These are phyloP conservation scores for Coemansia sp. DNA, from an alignment of 192 early-diverging fungal genomes.

Conservation along the genomic window DNA sequence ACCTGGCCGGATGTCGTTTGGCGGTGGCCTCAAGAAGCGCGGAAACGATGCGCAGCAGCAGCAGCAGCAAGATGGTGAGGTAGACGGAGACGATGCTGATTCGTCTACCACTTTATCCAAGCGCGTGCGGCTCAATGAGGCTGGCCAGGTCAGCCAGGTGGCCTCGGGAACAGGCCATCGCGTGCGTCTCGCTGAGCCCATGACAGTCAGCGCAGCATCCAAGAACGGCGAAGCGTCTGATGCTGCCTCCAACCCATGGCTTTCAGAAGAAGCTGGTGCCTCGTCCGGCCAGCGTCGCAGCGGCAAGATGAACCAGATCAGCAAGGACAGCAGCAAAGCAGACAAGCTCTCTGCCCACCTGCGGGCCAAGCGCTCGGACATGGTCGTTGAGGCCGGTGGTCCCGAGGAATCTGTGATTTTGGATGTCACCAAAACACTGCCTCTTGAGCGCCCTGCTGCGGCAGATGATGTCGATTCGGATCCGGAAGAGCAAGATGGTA, in stretches of 20 bases:
- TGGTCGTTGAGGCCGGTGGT: neutral
- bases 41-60: neutral
- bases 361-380: constrained; percentile 56
- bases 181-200: constrained; percentile 56
- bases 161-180: constrained; percentile 53
- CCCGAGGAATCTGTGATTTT: constrained; percentile 66
- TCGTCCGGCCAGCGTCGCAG: constrained; percentile 9
- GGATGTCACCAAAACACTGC: constrained; percentile 62
- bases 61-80: constrained; percentile 19
- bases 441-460: constrained; percentile 7
- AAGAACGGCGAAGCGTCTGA: constrained; percentile 11
- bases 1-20: constrained; percentile 46
- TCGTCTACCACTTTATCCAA: neutral
- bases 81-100: neutral
- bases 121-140: constrained; percentile 55
- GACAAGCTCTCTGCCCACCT: constrained; percentile 67
- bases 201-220: constrained; percentile 37
- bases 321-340: constrained; percentile 55
- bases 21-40: constrained; percentile 20
- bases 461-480: constrained; percentile 13
- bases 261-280: constrained; percentile 53
- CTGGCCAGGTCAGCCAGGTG: constrained; percentile 43
- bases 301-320: constrained; percentile 48
- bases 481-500: constrained; percentile 11
- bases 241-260: constrained; percentile 74